Evolutionary conservation across 2,329 filamentous ascomycete species (phyloP).

Genomic region (Aspergillus sp.): DNA sequence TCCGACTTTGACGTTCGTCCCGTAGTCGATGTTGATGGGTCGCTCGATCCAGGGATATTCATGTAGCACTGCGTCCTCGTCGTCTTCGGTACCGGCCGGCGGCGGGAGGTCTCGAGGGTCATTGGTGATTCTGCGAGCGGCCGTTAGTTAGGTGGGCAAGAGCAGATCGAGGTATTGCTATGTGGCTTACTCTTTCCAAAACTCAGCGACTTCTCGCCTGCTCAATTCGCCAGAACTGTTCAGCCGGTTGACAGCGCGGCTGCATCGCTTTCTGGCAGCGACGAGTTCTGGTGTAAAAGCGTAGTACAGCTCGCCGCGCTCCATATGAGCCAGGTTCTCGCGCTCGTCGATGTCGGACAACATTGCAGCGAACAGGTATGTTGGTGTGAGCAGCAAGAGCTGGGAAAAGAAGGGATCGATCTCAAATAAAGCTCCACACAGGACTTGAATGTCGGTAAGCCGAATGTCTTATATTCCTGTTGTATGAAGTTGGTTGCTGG

Average conservation of each 20-base stretch:
- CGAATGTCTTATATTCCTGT: too few relatives aligned
- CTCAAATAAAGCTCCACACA: too few relatives aligned
- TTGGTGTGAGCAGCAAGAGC: too few relatives aligned
- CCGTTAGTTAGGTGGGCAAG: too few relatives aligned
- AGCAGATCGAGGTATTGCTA: too few relatives aligned
- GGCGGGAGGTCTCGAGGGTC: neutral
- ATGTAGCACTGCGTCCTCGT: slow-evolving; percentile 14
- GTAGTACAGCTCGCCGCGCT: slow-evolving; percentile 66
- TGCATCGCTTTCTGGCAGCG: slow-evolving; percentile 59
- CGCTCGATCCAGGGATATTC: slow-evolving; percentile 44
- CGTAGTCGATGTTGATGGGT: slow-evolving; percentile 73
- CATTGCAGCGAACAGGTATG: neutral
- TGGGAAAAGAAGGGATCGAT: too few relatives aligned
- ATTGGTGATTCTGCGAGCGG: neutral
- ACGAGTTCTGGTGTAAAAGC: slow-evolving; percentile 66
- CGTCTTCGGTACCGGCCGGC: slow-evolving; percentile 6
- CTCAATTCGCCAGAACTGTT: slow-evolving; percentile 29
- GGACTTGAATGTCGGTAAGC: too few relatives aligned
- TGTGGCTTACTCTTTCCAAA: neutral
- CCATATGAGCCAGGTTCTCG: slow-evolving; percentile 46
- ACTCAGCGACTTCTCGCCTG: neutral
- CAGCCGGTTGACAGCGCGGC: slow-evolving; percentile 57
- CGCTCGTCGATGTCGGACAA: slow-evolving; percentile 15
- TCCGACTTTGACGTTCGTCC: slow-evolving; percentile 70
- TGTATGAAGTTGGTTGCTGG: neutral